Evolutionary conservation across 192 early-diverging fungal species (phyloP), one percentile per base, ranked within the genome.

Genomic region (Linnemannia schmuckeri): DNA sequence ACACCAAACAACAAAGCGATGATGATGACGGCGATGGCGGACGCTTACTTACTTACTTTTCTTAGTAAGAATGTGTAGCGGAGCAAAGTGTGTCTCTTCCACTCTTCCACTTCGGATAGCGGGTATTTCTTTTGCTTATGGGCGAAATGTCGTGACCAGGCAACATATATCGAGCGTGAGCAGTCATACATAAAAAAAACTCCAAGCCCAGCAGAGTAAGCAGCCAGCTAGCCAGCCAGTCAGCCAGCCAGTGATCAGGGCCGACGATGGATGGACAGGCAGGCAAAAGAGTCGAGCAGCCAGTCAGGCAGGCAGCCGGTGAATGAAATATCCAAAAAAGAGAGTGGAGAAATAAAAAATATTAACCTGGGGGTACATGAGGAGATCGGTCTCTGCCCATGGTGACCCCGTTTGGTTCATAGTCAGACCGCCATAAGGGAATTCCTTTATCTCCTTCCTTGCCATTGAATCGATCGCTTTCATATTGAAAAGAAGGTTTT

Each of bases 71-170:
- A 12, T 15, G 30, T n/a, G 61, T 27, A 66, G n/a, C 61, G 61
- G 61, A 66, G 61, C 61, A 66, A 66, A 66, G 10, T 66, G 61
- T 12, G 3, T 66, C 30, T 15, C n/a, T 33, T 10, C 2, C 55
- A 20, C 57, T 61, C 61, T 52, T 52, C 5, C 49, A 52, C 49
- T 52, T 52, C 49, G 61, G 61, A 66, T 66, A 66, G 10, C 61
- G 61, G 61, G 61, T 66, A 33, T 66, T 66, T 66, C 61, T 66
- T 66, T 66, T 61, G 22, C n/a, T 24, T n/a, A 27, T 66, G 27
- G 61, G 61, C 61, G 61, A 66, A 66, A 66, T 66, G 61, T 66
- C 61, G 61, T 66, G 61, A 66, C 61, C 61, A 33, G 61, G n/a
- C 8, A 66, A 10, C 13, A 13, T 33, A 15, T 66, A 33, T 57